Evolutionary conservation across 352 stramenopile species (phyloP).

Genomic region (Globisporangium orthogonon): DNA sequence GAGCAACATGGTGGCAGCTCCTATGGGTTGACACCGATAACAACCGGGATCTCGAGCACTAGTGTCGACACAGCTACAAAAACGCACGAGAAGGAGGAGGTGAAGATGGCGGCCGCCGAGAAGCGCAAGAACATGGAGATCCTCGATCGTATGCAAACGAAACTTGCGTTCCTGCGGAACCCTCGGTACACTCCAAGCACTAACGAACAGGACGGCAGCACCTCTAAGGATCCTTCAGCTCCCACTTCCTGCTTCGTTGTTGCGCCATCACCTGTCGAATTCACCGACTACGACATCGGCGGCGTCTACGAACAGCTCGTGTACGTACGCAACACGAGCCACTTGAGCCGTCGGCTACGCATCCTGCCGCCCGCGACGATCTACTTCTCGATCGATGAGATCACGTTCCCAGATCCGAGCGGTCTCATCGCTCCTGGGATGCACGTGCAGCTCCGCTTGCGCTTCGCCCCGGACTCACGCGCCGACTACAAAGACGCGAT

Average conservation of each 20-base stretch:
- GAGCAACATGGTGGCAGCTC: not conserved
- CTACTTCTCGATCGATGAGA: conserved; percentile 51
- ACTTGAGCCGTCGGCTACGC: conserved; percentile 44
- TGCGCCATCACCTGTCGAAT: conserved; percentile 46
- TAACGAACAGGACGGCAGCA: not conserved
- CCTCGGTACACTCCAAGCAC: conserved; percentile 28
- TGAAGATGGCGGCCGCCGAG: conserved; percentile 42
- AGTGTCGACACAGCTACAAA: not conserved
- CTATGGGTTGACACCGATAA: not conserved
- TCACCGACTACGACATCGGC: conserved; percentile 63
- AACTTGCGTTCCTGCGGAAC: conserved; percentile 69
- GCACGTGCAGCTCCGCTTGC: conserved; percentile 48
- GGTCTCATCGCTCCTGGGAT: conserved; percentile 67
- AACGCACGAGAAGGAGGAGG: not conserved
- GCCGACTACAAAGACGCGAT: conserved; percentile 69
- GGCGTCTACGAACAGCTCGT: conserved; percentile 75
- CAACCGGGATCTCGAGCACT: not conserved
- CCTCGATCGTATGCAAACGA: conserved; percentile 70
- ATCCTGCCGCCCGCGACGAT: conserved; percentile 57
- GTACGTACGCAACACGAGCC: conserved; percentile 53
- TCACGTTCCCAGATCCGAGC: conserved; percentile 46
- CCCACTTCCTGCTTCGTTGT: conserved; percentile 31
- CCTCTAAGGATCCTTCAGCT: not conserved
- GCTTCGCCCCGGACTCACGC: conserved; percentile 67
- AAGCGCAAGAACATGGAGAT: conserved; percentile 60